Percentiles rank a stretch among this genome's conserved stretches.
phyloP scores from a whole-genome alignment of 371 early-diverging fungal genomes.

The Paraphysoderma sedebokerense region DNA sequence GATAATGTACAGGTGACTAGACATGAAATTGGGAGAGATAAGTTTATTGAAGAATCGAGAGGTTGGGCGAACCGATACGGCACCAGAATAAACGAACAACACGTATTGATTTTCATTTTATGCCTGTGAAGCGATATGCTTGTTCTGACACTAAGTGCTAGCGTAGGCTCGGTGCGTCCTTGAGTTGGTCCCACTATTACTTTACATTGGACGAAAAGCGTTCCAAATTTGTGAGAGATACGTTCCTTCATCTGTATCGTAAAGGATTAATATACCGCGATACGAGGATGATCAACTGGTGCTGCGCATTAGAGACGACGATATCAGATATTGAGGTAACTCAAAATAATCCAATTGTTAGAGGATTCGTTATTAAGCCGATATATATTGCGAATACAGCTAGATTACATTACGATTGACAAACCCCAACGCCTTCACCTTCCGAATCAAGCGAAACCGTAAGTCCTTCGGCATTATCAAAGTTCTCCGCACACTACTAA shows the following conservation, averaged over 20 bases:
- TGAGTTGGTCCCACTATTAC: conserved; percentile 63
- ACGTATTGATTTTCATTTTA: no score
- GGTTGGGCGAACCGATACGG: conserved; percentile 42
- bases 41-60: conserved; percentile 35
- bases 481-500: background rate
- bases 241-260: conserved; percentile 70
- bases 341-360: background rate
- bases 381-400: conserved; percentile 13
- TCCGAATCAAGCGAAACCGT: conserved; percentile 55
- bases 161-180: conserved; percentile 58
- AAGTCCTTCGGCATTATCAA: conserved; percentile 5
- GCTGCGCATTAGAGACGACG: conserved; percentile 78
- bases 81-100: conserved; percentile 35
- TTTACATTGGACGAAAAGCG: conserved; percentile 84
- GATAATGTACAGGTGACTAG: conserved; percentile 11
- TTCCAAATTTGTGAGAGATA: conserved; percentile 60
- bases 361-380: background rate
- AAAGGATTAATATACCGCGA: conserved; percentile 85
- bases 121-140: no score
- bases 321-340: conserved; percentile 84
- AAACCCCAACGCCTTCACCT: conserved; percentile 38
- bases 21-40: conserved; percentile 34
- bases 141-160: no score
- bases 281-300: conserved; percentile 88
- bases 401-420: conserved; percentile 48